Percentiles rank a stretch among this genome's conserved stretches.
These are phyloP conservation scores for Ottelia alismoides DNA, from an alignment of 106 monocot genomes.

Conservation along the genomic window DNA sequence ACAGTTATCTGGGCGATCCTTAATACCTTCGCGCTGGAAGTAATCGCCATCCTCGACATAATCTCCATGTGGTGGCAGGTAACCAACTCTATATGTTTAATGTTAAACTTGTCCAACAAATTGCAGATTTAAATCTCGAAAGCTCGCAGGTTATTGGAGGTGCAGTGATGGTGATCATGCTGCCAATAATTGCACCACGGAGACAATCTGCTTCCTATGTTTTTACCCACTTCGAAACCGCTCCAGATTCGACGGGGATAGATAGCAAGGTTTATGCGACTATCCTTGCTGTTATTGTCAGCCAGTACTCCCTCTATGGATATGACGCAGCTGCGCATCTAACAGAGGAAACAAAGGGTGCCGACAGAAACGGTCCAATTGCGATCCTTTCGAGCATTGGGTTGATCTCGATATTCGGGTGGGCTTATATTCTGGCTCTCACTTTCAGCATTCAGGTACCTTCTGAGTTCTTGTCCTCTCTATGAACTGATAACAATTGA, in stretches of 20 bases:
- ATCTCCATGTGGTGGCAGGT: conserved; percentile 59
- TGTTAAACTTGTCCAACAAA: not conserved
- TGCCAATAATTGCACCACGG: conserved; percentile 49
- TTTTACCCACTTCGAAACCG: conserved; percentile 56
- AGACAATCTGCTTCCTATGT: conserved; percentile 70
- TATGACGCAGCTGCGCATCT: conserved; percentile 85
- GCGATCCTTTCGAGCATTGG: conserved; percentile 76
- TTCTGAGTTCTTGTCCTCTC: not conserved
- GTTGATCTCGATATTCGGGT: conserved; percentile 68
- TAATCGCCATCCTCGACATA: conserved; percentile 65
- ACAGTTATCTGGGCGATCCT: conserved; percentile 74
- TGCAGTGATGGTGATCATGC: conserved; percentile 47
- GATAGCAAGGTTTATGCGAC: conserved; percentile 49
- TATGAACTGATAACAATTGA: not conserved
- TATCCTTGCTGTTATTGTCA: conserved; percentile 52
- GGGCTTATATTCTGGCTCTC: conserved; percentile 77
- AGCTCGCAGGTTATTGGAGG: conserved; percentile 66
- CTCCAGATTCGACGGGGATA: conserved; percentile 47
- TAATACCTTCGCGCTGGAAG: conserved; percentile 77
- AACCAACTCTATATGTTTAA: not conserved
- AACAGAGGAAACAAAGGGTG: conserved; percentile 90
- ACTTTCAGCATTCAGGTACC: conserved; percentile 90
- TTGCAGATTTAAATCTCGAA: too few species aligned
- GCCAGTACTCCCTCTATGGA: conserved; percentile 84
- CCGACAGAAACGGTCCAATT: conserved; percentile 76